Conservation (phyloP, 371 early-diverging fungal species). For the Phascolomyces articulosus region DNA sequence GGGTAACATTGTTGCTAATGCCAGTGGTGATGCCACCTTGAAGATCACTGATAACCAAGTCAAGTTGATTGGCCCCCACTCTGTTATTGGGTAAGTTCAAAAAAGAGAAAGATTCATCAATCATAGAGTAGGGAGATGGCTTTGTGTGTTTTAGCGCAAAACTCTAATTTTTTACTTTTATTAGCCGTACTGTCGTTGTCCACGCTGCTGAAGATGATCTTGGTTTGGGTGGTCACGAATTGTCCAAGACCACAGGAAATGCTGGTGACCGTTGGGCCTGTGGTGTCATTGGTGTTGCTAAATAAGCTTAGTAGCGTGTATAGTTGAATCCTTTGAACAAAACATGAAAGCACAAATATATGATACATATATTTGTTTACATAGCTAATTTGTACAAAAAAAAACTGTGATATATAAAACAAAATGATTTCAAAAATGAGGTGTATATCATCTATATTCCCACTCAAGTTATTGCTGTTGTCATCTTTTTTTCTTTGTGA, state of each 20-base stretch:
- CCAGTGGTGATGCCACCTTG: slow-evolving; percentile 63
- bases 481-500: too few species aligned
- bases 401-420: too few species aligned
- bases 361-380: too few species aligned
- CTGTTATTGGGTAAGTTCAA: slow-evolving; percentile 70
- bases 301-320: too few species aligned
- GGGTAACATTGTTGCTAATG: slow-evolving; percentile 76
- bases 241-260: slow-evolving; percentile 82
- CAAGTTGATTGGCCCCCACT: slow-evolving; percentile 79
- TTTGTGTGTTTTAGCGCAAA: slow-evolving; percentile 3
- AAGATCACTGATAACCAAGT: slow-evolving; percentile 66
- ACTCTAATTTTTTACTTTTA: slow-evolving; percentile 33
- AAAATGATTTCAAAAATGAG: too few species aligned
- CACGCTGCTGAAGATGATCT: slow-evolving; percentile 87
- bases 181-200: slow-evolving; percentile 82
- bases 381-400: too few species aligned
- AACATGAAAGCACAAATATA: too few species aligned
- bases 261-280: slow-evolving; percentile 87
- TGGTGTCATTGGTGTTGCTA: slow-evolving; percentile 81
- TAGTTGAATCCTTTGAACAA: too few species aligned
- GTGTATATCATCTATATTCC: too few species aligned
- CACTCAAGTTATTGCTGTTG: too few species aligned
- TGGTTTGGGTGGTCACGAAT: slow-evolving; percentile 77
- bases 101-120: not conserved
- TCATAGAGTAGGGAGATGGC: too few species aligned